These are phyloP conservation scores for Zymoseptoria tritici DNA, from an alignment of 2,329 filamentous ascomycete genomes.

Conservation along the genomic window DNA sequence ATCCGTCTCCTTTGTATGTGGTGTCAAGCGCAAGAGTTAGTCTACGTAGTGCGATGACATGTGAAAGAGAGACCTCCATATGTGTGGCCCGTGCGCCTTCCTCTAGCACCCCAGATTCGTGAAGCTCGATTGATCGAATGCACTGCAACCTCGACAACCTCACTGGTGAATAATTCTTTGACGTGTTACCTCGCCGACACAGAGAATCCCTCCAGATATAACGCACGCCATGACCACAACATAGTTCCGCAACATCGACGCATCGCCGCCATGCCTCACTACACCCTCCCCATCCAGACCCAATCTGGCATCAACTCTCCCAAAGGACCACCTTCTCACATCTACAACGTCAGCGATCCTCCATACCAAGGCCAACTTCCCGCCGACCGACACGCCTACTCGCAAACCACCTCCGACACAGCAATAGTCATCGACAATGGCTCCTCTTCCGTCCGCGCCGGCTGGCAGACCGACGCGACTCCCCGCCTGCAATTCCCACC, in stretches of 20 bases:
- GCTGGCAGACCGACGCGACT: conserved; percentile 86
- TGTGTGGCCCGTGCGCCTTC: background rate
- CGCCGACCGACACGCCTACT: conserved; percentile 60
- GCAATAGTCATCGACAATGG: conserved; percentile 99
- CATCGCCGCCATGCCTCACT: conserved; percentile 29
- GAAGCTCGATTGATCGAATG: background rate
- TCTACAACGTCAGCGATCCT: conserved; percentile 50
- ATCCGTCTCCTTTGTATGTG: background rate
- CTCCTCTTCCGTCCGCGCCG: conserved; percentile 79
- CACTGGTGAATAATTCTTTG: background rate
- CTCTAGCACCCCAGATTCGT: background rate
- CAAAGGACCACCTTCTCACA: conserved; percentile 46
- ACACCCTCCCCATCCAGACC: conserved; percentile 25
- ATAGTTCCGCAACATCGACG: background rate
- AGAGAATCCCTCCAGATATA: background rate
- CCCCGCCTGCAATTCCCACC: conserved; percentile 77
- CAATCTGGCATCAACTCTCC: conserved; percentile 34
- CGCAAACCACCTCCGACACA: conserved; percentile 53
- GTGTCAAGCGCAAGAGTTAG: background rate
- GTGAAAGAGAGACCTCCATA: background rate
- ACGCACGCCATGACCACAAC: background rate
- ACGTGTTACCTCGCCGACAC: background rate
- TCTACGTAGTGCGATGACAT: background rate
- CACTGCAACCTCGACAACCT: background rate
- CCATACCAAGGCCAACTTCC: conserved; percentile 54